Evolutionary conservation across 2,329 filamentous ascomycete species (phyloP).

Genomic region (Rhynchosporium agropyri): DNA sequence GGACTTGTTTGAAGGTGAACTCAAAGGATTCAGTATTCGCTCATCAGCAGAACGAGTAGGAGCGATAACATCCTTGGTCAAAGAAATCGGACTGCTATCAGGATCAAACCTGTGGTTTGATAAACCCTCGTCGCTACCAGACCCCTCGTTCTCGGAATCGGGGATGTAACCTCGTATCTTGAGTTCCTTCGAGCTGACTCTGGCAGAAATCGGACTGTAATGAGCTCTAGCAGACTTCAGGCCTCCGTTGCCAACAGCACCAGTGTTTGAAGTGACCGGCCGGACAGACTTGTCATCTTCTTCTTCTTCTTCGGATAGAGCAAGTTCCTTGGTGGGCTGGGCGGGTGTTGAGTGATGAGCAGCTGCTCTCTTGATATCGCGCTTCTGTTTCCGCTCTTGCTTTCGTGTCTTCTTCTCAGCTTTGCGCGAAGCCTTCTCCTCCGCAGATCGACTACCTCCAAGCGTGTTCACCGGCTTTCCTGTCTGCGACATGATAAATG

Average conservation of each 20-base stretch:
- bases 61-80: neutral
- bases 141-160: neutral
- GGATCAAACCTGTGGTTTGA: too few species aligned
- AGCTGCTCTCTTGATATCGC: neutral
- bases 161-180: neutral
- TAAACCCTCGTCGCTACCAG: neutral
- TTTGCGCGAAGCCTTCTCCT: neutral
- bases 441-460: neutral
- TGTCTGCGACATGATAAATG: neutral
- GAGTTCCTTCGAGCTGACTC: neutral
- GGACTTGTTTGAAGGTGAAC: neutral
- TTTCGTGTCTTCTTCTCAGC: slow-evolving; percentile 9
- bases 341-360: neutral
- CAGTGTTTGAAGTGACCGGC: neutral
- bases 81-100: neutral
- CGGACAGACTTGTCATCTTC: neutral
- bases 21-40: too few species aligned
- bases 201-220: neutral
- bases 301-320: neutral
- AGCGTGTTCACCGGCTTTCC: neutral
- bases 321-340: neutral
- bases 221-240: slow-evolving; percentile 9
- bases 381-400: neutral
- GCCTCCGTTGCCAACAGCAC: neutral
- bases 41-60: neutral